Base-by-base conservation (phyloP, 164 flowering plant genomes). In the Echeveria elegans region DNA sequence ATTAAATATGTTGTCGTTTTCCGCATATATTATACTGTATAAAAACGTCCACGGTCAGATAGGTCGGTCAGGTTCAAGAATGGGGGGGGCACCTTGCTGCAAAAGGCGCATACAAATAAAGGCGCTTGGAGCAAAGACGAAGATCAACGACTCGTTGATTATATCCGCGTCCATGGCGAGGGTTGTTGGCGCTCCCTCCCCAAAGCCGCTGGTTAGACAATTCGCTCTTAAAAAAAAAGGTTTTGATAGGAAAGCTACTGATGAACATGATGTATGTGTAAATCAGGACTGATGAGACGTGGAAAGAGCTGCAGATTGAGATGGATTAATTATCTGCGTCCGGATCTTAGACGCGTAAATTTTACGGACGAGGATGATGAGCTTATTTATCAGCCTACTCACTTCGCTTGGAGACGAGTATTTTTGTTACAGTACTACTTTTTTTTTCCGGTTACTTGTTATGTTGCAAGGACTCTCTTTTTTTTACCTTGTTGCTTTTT, bases 101-200 rank as follows among this genome's bases (percentile, higher is more conserved):
- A 59, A 9, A 59, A 59, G 34, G 63, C 31, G 19, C 63, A 59
- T 7, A 59, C 63, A 19, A 59, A 59, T 34, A 59, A 59, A 59
- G 63, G 63, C 19, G 63, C 63, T 1, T 59, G 63, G 63, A 59
- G 34, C 36, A 59, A 28, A 19, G 34, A 59, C 18, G 63, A 59
- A 19, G 63, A 59, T 28, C 34, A 59, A 19, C 63, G 63, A 28
- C 63, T 59, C 34, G 10, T 59, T 19, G 36, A 59, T 59, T 59
- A 59, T 19, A 59, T 59, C n/a, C 31, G 36, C 31, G 36, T 32
- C n/a, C 63, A 59, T 24, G 63, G 63, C 36, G 63, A 59, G 36
- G 63, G 63, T 14, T 59, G 63, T 15, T 59, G 63, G 63, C 31
- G 63, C 12, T 59, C 63, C 12, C 63, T 59, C 32, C 63, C 63